Percentiles rank a stretch among this genome's conserved stretches.
Evolutionary conservation across 306 rosid genomes (phyloP).

Genomic region (Dicorynia guianensis): DNA sequence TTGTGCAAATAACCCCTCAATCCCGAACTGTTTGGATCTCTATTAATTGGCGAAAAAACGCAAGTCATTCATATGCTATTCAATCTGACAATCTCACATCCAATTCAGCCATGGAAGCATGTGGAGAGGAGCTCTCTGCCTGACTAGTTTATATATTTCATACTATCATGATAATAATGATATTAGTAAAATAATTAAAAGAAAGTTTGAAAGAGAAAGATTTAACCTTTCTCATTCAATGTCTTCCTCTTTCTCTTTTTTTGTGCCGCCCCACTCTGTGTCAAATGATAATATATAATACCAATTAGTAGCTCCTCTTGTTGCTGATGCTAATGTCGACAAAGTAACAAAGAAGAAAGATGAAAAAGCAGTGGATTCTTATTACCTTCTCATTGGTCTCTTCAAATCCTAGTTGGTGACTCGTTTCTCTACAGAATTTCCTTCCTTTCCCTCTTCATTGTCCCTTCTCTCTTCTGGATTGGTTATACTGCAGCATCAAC

Average conservation of each 20-base stretch:
- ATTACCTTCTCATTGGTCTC: constrained; percentile 43
- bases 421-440: constrained; percentile 17
- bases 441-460: not conserved
- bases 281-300: constrained; percentile 40
- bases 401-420: constrained; percentile 46
- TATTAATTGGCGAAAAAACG: too few species aligned
- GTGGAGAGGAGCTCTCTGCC: too few species aligned
- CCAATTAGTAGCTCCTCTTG: constrained; percentile 50
- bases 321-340: constrained; percentile 32
- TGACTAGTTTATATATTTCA: too few species aligned
- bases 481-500: constrained; percentile 30
- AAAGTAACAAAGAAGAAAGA: constrained; percentile 36
- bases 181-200: not conserved
- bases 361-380: constrained; percentile 45
- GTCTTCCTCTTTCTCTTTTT: constrained; percentile 50
- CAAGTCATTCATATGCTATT: too few species aligned
- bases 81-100: too few species aligned
- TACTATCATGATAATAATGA: too few species aligned
- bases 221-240: constrained; percentile 32
- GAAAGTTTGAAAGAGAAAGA: constrained; percentile 46
- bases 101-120: too few species aligned
- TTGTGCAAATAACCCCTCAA: too few species aligned
- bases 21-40: too few species aligned
- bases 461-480: constrained; percentile 6
- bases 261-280: constrained; percentile 61